phyloP scores from a whole-genome alignment of 495 filamentous ascomycete species.

The Tricharina praecox region DNA sequence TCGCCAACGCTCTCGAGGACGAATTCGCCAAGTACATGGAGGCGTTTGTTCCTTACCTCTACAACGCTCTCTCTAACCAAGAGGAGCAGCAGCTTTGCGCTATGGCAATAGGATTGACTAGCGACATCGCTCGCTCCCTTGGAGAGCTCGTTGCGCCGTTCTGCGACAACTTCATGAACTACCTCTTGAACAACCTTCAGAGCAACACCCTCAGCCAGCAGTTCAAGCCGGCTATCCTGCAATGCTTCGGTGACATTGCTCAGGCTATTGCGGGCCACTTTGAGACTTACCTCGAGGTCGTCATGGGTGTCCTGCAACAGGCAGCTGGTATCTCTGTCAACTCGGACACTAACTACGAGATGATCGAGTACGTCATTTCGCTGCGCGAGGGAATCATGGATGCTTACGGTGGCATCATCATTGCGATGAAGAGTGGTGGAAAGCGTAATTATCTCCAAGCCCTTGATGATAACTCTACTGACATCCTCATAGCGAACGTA shows the following conservation, averaged over 20 bases:
- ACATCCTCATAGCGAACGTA: slow-evolving; percentile 38
- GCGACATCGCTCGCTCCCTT: slow-evolving; percentile 82
- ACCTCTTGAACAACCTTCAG: slow-evolving; percentile 72
- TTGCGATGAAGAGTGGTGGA: slow-evolving; percentile 68
- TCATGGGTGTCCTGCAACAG: slow-evolving; percentile 84
- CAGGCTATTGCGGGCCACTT: slow-evolving; percentile 87
- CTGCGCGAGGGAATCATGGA: slow-evolving; percentile 96
- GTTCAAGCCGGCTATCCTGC: slow-evolving; percentile 93
- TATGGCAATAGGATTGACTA: slow-evolving; percentile 93
- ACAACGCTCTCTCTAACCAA: slow-evolving; percentile 82
- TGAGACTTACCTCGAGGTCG: slow-evolving; percentile 77
- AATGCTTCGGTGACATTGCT: slow-evolving; percentile 95
- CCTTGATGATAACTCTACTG: slow-evolving; percentile 11
- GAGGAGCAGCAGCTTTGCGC: slow-evolving; percentile 86
- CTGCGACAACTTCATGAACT: slow-evolving; percentile 96
- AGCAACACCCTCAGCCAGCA: slow-evolving; percentile 69
- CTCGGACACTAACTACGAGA: slow-evolving; percentile 46
- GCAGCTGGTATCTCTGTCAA: slow-evolving; percentile 52
- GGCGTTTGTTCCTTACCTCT: slow-evolving; percentile 72
- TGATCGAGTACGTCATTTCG: slow-evolving; percentile 88
- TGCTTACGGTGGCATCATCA: slow-evolving; percentile 90
- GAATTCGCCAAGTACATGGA: slow-evolving; percentile 96
- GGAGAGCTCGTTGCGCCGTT: slow-evolving; percentile 79
- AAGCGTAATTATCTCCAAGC: slow-evolving; percentile 41
- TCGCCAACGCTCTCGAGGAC: slow-evolving; percentile 75